These are phyloP conservation scores for Penicillium sp. DNA, from an alignment of 2,329 filamentous ascomycete species.

Conservation along the genomic window DNA sequence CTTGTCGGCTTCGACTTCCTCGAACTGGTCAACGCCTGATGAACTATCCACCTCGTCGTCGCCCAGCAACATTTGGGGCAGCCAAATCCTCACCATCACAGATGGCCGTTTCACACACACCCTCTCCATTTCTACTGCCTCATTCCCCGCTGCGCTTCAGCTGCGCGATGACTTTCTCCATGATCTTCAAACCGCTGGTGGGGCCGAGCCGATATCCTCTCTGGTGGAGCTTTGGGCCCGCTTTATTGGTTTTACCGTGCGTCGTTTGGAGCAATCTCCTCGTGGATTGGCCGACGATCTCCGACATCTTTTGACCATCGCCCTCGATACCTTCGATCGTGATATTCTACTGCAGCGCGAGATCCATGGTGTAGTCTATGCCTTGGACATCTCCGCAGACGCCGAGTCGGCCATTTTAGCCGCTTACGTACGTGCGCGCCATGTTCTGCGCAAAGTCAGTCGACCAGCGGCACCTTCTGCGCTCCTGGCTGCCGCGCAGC, in stretches of 20 bases:
- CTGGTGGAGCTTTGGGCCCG: slow-evolving; percentile 12
- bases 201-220: slow-evolving; percentile 5
- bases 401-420: slow-evolving; percentile 3
- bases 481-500: not conserved
- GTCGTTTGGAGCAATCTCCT: slow-evolving; percentile 5
- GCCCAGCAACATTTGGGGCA: not conserved
- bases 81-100: slow-evolving; percentile 9
- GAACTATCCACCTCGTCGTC: not conserved
- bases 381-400: slow-evolving; percentile 1
- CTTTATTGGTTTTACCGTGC: slow-evolving; percentile 10
- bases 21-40: not conserved
- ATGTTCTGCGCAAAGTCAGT: not conserved
- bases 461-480: not conserved
- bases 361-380: slow-evolving; percentile 7
- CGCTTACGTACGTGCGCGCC: slow-evolving; percentile 2
- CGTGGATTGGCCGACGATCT: slow-evolving; percentile 1
- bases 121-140: slow-evolving; percentile 8
- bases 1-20: not conserved
- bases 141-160: slow-evolving; percentile 8
- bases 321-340: slow-evolving; percentile 3
- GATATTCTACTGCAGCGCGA: slow-evolving; percentile 9
- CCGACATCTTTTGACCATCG: not conserved
- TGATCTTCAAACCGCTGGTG: slow-evolving; percentile 5
- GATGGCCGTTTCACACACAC: slow-evolving; percentile 7
- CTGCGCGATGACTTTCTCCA: slow-evolving; percentile 13